phyloP scores from a whole-genome alignment of 2,329 filamentous ascomycete species.

The Talaromyces sp. region DNA sequence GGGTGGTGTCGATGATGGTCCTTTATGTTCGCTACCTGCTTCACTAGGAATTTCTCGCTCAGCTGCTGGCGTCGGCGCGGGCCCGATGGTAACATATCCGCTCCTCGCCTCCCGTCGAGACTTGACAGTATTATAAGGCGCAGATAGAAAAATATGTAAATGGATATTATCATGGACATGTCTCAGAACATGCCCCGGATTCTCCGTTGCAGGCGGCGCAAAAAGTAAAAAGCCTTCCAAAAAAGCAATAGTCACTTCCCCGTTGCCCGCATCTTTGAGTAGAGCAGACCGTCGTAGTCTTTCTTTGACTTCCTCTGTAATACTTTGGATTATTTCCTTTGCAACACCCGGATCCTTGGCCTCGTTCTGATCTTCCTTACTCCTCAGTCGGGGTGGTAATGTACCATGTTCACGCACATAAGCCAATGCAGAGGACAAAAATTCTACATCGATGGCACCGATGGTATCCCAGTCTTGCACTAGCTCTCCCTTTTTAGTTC shows the following conservation, averaged over 20 bases:
- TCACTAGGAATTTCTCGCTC: neutral
- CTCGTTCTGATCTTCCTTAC: constrained; percentile 59
- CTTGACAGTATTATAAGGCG: constrained; percentile 54
- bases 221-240: constrained; percentile 89
- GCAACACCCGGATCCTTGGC: constrained; percentile 43
- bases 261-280: neutral
- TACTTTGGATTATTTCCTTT: constrained; percentile 24
- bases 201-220: constrained; percentile 40
- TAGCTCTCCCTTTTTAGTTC: constrained; percentile 50
- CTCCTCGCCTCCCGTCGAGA: constrained; percentile 38
- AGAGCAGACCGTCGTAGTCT: neutral
- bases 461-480: constrained; percentile 91
- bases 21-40: neutral
- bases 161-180: constrained; percentile 52
- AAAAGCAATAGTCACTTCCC: constrained; percentile 58
- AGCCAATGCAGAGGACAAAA: constrained; percentile 62
- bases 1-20: constrained; percentile 4
- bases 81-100: constrained; percentile 48
- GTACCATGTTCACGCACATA: constrained; percentile 66
- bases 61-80: constrained; percentile 28
- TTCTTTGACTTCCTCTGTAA: constrained; percentile 26
- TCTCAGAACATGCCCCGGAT: constrained; percentile 27
- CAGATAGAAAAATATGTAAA: constrained; percentile 72
- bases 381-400: constrained; percentile 48
- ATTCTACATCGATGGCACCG: constrained; percentile 67